Conservation (phyloP, 805 yeast species). For the Suhomyces sp. region DNA sequence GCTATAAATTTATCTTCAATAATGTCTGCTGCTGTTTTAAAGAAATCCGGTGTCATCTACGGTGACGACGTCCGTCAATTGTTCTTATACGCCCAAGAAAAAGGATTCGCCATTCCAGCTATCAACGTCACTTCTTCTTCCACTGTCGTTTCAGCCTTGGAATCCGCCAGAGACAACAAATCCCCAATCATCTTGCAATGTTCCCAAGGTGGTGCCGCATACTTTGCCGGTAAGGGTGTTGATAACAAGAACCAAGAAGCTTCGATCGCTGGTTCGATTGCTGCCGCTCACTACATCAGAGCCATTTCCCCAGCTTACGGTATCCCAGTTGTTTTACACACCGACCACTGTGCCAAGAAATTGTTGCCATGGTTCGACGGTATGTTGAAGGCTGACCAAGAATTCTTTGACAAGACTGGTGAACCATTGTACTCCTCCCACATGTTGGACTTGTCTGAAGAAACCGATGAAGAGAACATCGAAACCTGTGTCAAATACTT, state of each 20-base stretch:
- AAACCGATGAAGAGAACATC: slow-evolving; percentile 93
- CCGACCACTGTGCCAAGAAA: slow-evolving; percentile 99
- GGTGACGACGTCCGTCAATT: slow-evolving; percentile 91
- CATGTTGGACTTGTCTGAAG: slow-evolving; percentile 98
- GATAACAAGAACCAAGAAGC: slow-evolving; percentile 91
- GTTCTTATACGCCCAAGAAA: slow-evolving; percentile 89
- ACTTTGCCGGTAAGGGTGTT: slow-evolving; percentile 99
- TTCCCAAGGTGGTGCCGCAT: slow-evolving; percentile 99
- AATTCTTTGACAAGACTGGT: slow-evolving; percentile 78
- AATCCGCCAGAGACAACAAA: slow-evolving; percentile 48
- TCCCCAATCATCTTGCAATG: slow-evolving; percentile 96
- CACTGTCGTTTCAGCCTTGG: slow-evolving; percentile 62
- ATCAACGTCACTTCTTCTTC: slow-evolving; percentile 98
- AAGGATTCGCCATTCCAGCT: slow-evolving; percentile 97
- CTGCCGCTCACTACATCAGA: slow-evolving; percentile 98
- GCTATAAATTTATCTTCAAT: neutral
- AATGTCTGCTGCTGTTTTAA: slow-evolving; percentile 73
- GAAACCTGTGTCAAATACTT: slow-evolving; percentile 92
- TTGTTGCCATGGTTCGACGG: slow-evolving; percentile 98
- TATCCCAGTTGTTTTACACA: slow-evolving; percentile 93
- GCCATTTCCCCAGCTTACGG: slow-evolving; percentile 95
- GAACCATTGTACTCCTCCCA: slow-evolving; percentile 98
- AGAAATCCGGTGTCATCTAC: slow-evolving; percentile 95
- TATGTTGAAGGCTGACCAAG: slow-evolving; percentile 95
- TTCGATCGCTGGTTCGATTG: slow-evolving; percentile 89